Evolutionary conservation across 2,329 filamentous ascomycete species (phyloP), one percentile per base, ranked within the genome.

Genomic region (Hymenotorrendiella dingleyae): DNA sequence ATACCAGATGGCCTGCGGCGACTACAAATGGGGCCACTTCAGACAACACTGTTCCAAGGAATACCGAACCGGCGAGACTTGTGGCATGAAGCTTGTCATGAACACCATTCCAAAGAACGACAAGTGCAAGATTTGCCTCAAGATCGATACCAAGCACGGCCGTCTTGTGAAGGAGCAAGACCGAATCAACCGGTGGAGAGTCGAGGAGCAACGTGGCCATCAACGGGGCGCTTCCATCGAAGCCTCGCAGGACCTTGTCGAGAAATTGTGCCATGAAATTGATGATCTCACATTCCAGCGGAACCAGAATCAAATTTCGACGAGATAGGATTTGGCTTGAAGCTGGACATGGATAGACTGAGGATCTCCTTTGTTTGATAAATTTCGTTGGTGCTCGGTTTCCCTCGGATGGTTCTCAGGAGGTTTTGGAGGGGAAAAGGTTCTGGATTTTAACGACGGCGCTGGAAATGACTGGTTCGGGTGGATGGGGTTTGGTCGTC

Each of bases 1-100:
- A 67, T 88, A 84, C 64, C 77, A 80, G 56, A 95, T 86, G 76
- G 67, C 67, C 45, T 97, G 91, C 69, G 85, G 86, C 60, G 91
- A 88, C 74, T 95, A 85, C 83, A 88, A 89, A 67, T 97, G 90
- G 90, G 86, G 87, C 54, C 84, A 84, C 69, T 96, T 96, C 72
- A 82, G 86, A 54, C 79, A 90, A 66, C 90, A 94, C 64, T 97
- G 91, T 75, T 83, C 85, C 66, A 89, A 88, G 67, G 91, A 96
- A 65, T 94, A 94, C 70, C 86, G 91, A 53, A 95, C 86, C 54
- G 91, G 91, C 59, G 91, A 97, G 73, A 96, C 91, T 27, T 97
- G 91, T 68, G 91, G 91, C 49, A 83, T 95, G 69, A 94, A 88
- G 69, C 78, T 95, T 52, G 82, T 95, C 61, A 89, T 85, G 70